Evolutionary conservation across 352 stramenopile genomes (phyloP).

Genomic region (Globisporangium barbulae): DNA sequence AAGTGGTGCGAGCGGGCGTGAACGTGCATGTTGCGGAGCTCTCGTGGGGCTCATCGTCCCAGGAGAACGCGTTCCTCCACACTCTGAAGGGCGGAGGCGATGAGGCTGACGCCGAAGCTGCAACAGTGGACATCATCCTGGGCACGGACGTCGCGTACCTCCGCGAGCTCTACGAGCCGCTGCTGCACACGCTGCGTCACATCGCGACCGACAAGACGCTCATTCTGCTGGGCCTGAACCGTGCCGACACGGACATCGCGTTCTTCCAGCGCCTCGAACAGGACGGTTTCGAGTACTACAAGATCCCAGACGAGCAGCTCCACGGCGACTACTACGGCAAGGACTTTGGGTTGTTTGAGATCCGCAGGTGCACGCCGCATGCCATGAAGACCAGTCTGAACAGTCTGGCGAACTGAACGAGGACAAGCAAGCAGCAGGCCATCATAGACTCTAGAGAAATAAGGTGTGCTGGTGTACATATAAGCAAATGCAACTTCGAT

Average conservation of each 20-base stretch:
- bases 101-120: conserved; percentile 2
- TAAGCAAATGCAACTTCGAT: neutral
- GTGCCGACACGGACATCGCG: conserved; percentile 49
- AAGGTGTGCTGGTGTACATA: no score
- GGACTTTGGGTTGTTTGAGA: conserved; percentile 82
- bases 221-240: conserved; percentile 73
- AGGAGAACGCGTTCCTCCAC: conserved; percentile 43
- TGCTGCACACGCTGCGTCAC: conserved; percentile 55
- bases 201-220: conserved; percentile 43
- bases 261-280: conserved; percentile 74
- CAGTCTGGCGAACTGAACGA: conserved; percentile 1
- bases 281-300: conserved; percentile 82
- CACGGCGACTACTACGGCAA: conserved; percentile 55
- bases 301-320: conserved; percentile 61
- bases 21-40: conserved; percentile 57
- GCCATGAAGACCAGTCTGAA: neutral
- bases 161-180: conserved; percentile 66
- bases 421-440: neutral
- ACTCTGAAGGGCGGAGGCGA: neutral
- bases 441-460: neutral
- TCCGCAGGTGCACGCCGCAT: conserved; percentile 20
- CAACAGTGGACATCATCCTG: conserved; percentile 61
- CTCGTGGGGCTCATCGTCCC: conserved; percentile 40
- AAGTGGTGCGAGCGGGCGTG: conserved; percentile 25
- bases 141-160: conserved; percentile 82